Evolutionary conservation across 1,139 yeast genomes (phyloP).

Genomic region (Yamadazyma taylorii): DNA sequence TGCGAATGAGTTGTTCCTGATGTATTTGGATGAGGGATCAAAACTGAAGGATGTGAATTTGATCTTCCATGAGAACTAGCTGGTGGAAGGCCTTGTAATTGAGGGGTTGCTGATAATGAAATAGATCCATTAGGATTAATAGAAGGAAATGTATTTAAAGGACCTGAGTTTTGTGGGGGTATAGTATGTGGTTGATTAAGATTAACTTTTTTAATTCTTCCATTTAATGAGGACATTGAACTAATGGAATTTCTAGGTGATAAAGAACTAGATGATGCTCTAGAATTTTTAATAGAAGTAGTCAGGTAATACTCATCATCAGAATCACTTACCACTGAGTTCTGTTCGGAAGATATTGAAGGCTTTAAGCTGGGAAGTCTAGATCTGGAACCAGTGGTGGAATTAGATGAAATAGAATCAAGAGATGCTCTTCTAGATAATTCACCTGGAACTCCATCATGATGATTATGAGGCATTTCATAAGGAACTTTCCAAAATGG

Average conservation of each 20-base stretch:
- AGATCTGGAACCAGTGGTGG: slow-evolving; percentile 24
- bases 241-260: slow-evolving; percentile 51
- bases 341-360: slow-evolving; percentile 17
- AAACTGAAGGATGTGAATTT: slow-evolving; percentile 7
- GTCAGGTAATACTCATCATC: slow-evolving; percentile 45
- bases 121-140: slow-evolving; percentile 4
- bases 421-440: slow-evolving; percentile 36
- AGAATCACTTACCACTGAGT: slow-evolving; percentile 30
- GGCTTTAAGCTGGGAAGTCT: slow-evolving; percentile 33
- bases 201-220: slow-evolving; percentile 34
- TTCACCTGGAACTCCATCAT: slow-evolving; percentile 13
- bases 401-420: slow-evolving; percentile 29
- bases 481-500: slow-evolving; percentile 55
- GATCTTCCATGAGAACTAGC: slow-evolving; percentile 5
- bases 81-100: slow-evolving; percentile 1
- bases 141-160: slow-evolving; percentile 5
- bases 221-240: slow-evolving; percentile 47
- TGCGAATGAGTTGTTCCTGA: slow-evolving; percentile 6
- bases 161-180: slow-evolving; percentile 3
- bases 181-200: slow-evolving; percentile 9
- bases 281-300: slow-evolving; percentile 20
- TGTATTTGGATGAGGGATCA: slow-evolving; percentile 4
- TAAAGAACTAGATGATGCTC: slow-evolving; percentile 26
- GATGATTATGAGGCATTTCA: slow-evolving; percentile 38
- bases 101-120: slow-evolving; percentile 2